Conservation (phyloP, 192 early-diverging fungal genomes). For the Dimargaris xerosporica region DNA sequence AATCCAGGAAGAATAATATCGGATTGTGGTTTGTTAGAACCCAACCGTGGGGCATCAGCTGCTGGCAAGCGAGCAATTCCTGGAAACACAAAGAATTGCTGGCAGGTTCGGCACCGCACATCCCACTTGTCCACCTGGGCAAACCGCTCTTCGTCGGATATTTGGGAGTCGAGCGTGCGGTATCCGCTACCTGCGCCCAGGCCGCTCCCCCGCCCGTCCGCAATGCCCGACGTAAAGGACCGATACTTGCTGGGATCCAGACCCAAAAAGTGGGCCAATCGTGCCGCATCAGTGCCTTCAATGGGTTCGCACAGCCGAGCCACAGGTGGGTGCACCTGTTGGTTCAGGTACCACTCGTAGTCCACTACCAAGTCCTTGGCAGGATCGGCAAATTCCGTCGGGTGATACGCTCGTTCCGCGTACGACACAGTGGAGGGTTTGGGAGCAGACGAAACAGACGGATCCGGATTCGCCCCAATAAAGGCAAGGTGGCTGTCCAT, state of each 20-base stretch:
- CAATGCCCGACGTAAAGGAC: slow-evolving; percentile 1
- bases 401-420: slow-evolving; percentile 67
- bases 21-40: not conserved
- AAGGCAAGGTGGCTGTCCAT: slow-evolving; percentile 32
- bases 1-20: slow-evolving; percentile 16
- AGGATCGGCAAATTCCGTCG: slow-evolving; percentile 53
- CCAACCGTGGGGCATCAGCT: not conserved
- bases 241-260: slow-evolving; percentile 56
- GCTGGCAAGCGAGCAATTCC: slow-evolving; percentile 17
- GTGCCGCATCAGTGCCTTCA: slow-evolving; percentile 60
- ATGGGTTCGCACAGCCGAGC: slow-evolving; percentile 70
- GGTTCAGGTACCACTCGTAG: slow-evolving; percentile 82
- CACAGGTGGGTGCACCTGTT: slow-evolving; percentile 83
- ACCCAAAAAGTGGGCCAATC: slow-evolving; percentile 72
- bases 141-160: slow-evolving; percentile 59
- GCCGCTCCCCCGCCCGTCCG: slow-evolving; percentile 13
- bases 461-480: not conserved
- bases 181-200: slow-evolving; percentile 27
- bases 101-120: slow-evolving; percentile 45
- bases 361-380: slow-evolving; percentile 36
- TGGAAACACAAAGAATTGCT: slow-evolving; percentile 24
- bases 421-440: slow-evolving; percentile 25
- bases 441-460: not conserved
- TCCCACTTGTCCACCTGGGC: slow-evolving; percentile 49
- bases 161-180: slow-evolving; percentile 60